Evolutionary conservation across 108 stramenopile species (phyloP).

Genomic region (Cyclotella choctawhatcheeana): DNA sequence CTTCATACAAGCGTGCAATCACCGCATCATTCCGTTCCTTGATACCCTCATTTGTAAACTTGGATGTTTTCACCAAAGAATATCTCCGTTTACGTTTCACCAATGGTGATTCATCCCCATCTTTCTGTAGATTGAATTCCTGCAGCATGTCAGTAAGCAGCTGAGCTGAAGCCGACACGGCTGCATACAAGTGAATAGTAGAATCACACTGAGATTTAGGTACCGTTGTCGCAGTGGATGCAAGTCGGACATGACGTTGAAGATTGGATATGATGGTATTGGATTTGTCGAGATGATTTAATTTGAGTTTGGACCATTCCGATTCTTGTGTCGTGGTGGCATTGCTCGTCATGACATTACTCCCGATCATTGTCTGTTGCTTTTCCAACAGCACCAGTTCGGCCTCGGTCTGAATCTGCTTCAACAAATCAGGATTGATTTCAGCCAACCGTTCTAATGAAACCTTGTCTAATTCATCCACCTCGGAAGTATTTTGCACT

Average conservation of each 20-base stretch:
- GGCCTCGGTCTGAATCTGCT: constrained; percentile 75
- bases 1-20: constrained; percentile 75
- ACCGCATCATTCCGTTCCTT: constrained; percentile 75
- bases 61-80: constrained; percentile 33
- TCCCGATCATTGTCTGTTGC: background rate
- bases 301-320: constrained; percentile 72
- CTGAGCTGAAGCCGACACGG: constrained; percentile 49
- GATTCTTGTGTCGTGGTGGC: constrained; percentile 16
- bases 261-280: constrained; percentile 62
- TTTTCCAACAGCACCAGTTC: constrained; percentile 55
- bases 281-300: constrained; percentile 61
- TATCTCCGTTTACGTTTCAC: constrained; percentile 23
- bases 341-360: background rate
- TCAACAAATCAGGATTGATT: constrained; percentile 77
- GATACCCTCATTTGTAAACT: constrained; percentile 83
- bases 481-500: constrained; percentile 63
- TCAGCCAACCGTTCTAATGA: constrained; percentile 83
- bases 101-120: background rate
- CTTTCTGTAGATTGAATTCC: constrained; percentile 15
- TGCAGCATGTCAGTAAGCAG: constrained; percentile 45
- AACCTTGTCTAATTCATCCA: constrained; percentile 85
- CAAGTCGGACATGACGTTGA: constrained; percentile 55
- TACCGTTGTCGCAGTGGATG: constrained; percentile 33
- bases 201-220: constrained; percentile 35
- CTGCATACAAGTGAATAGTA: constrained; percentile 43